Percentiles rank a stretch among this genome's conserved stretches.
Evolutionary conservation across 2,329 filamentous ascomycete species (phyloP).

Genomic region (Neopestalotiopsis rosae): DNA sequence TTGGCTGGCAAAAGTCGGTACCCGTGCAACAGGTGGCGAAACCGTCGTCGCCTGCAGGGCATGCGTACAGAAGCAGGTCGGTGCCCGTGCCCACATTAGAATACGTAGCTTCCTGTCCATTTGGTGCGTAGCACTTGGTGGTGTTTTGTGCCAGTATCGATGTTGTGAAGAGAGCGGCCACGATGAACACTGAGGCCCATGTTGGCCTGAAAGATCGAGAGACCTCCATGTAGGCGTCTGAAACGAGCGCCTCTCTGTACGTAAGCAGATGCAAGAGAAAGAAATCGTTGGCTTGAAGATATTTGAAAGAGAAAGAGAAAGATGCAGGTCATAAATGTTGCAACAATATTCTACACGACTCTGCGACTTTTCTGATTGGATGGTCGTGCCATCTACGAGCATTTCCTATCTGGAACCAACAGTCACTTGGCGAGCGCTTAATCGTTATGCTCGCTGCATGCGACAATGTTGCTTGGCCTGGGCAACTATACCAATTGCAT

Average conservation of each 20-base stretch:
- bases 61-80: neutral
- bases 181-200: neutral
- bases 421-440: neutral
- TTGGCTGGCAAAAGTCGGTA: conserved; percentile 1
- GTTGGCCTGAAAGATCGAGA: neutral
- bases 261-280: neutral
- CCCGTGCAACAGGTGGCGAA: conserved; percentile 6
- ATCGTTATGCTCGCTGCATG: neutral
- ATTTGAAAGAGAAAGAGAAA: neutral
- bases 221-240: too few species aligned
- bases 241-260: too few species aligned
- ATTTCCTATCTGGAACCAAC: neutral
- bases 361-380: neutral
- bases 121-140: conserved; percentile 4
- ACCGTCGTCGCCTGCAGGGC: conserved; percentile 5
- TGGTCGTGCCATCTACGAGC: neutral
- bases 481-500: neutral
- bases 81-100: neutral
- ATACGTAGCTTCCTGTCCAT: neutral
- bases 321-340: neutral
- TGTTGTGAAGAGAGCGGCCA: neutral
- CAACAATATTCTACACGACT: neutral
- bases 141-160: neutral
- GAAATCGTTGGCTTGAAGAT: neutral
- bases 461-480: too few species aligned